Percentiles rank a stretch among this genome's conserved stretches.
Conservation (phyloP, 768 basidiomycete genomes). For the Cyclocybe cylindracea region DNA sequence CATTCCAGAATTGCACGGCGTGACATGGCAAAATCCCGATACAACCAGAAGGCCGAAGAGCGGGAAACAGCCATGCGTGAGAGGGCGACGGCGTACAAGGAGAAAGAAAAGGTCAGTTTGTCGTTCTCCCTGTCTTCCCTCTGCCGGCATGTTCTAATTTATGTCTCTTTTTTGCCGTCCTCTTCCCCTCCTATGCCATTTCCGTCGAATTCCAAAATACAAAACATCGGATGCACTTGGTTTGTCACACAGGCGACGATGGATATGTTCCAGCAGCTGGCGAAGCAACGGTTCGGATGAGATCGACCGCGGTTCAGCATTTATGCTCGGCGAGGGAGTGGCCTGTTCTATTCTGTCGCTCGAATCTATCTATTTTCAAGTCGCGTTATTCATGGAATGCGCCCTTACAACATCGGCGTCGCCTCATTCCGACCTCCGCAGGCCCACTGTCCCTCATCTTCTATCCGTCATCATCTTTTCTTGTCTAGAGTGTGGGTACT, state of each 20-base stretch:
- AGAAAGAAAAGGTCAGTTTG: conserved; percentile 66
- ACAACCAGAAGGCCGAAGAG: conserved; percentile 62
- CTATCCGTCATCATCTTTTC: too few species aligned
- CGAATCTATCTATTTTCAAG: too few species aligned
- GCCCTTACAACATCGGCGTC: too few species aligned
- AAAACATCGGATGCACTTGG: not conserved
- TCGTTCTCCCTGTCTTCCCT: not conserved
- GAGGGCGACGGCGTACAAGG: conserved; percentile 59
- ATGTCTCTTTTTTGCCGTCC: not conserved
- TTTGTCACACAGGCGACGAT: conserved; percentile 64
- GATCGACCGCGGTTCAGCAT: not conserved
- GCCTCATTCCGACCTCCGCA: too few species aligned
- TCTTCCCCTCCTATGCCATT: not conserved
- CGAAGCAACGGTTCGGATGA: conserved; percentile 85
- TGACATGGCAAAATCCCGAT: conserved; percentile 69
- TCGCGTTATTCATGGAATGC: too few species aligned
- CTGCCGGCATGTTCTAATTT: not conserved
- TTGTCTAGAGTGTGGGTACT: too few species aligned
- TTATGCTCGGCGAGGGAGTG: not conserved
- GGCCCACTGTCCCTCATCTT: too few species aligned
- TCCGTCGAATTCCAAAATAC: not conserved
- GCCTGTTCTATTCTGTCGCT: not conserved
- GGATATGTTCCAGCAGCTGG: conserved; percentile 94
- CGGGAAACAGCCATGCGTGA: conserved; percentile 55
- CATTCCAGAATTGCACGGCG: conserved; percentile 56